These are phyloP conservation scores for Rhodosporidiobolus odoratus DNA, from an alignment of 768 basidiomycete species.

Conservation along the genomic window DNA sequence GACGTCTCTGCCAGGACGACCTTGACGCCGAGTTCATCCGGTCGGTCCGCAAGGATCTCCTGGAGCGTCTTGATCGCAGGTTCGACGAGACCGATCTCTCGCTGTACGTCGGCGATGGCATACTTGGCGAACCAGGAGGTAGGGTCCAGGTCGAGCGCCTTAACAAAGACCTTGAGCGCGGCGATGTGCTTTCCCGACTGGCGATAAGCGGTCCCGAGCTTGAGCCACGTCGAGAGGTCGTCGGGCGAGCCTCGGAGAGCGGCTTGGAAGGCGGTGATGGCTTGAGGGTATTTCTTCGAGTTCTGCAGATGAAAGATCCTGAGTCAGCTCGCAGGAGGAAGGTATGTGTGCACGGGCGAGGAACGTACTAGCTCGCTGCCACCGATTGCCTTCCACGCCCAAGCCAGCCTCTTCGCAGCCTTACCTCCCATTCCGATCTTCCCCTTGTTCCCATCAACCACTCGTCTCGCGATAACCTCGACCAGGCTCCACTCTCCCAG, in stretches of 20 bases:
- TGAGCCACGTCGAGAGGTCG: slow-evolving; percentile 78
- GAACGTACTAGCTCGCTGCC: slow-evolving; percentile 75
- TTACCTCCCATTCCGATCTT: slow-evolving; percentile 56
- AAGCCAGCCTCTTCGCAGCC: slow-evolving; percentile 68
- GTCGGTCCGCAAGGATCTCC: slow-evolving; percentile 55
- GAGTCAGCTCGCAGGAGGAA: background rate
- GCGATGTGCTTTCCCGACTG: slow-evolving; percentile 82
- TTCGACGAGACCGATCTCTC: slow-evolving; percentile 65
- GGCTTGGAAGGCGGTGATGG: slow-evolving; percentile 40
- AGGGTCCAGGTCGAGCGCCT: slow-evolving; percentile 66
- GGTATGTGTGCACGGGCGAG: background rate
- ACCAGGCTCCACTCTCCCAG: slow-evolving; percentile 94
- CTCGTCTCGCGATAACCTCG: slow-evolving; percentile 83
- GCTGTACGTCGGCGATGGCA: slow-evolving; percentile 76
- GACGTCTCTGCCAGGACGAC: slow-evolving; percentile 66
- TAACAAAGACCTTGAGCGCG: slow-evolving; percentile 75
- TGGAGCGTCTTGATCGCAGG: slow-evolving; percentile 68
- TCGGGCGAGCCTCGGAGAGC: slow-evolving; percentile 49
- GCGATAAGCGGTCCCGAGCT: slow-evolving; percentile 85
- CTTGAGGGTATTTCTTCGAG: slow-evolving; percentile 37
- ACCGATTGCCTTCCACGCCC: slow-evolving; percentile 98
- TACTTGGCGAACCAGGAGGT: slow-evolving; percentile 77
- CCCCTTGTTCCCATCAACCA: slow-evolving; percentile 89
- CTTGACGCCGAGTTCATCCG: slow-evolving; percentile 66
- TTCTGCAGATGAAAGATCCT: slow-evolving; percentile 13